Evolutionary conservation across 139 green algal genomes (phyloP), one percentile per base, ranked within the genome.

Genomic region (Closterium sp.): DNA sequence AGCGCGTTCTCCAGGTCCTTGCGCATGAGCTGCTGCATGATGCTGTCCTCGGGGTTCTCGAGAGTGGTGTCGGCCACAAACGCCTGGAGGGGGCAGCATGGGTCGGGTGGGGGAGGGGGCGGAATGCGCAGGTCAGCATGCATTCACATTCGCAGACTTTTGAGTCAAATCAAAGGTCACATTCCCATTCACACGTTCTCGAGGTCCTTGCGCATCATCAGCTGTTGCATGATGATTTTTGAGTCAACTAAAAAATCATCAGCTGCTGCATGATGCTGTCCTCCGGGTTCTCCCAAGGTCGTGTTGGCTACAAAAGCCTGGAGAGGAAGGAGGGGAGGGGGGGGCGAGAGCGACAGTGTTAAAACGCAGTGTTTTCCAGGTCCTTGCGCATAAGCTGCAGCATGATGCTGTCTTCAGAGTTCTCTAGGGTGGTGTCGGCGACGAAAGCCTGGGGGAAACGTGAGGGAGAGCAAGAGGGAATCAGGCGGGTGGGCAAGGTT

Each of bases 311-410:
- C 21, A n/a, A n/a, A n/a, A n/a, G n/a, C n/a, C n/a, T n/a, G n/a
- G n/a, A n/a, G n/a, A n/a, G n/a, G n/a, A n/a, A n/a, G n/a, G n/a
- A n/a, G n/a, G n/a, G n/a, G n/a, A n/a, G n/a, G n/a, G n/a, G n/a
- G n/a, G n/a, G n/a, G n/a, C n/a, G n/a, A n/a, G n/a, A n/a, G n/a
- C n/a, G n/a, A n/a, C n/a, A n/a, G n/a, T n/a, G n/a, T n/a, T n/a
- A 99, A 94, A 33, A 92, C 84, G n/a, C n/a, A n/a, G n/a, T n/a
- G 38, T 90, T 91, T 81, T 97, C 96, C 35, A 99, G 84, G 89
- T 98, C 97, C 21, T 94, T 69, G 89, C 95, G 88, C 84, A 98
- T 64, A 0, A 92, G 90, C 31, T 66, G 21, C 92, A 28, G 55
- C 55, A 76, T 76, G 55, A 76, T 76, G 16, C 23, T 76, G 55